phyloP scores from a whole-genome alignment of 2,329 filamentous ascomycete genomes.

The Monascus ruber region DNA sequence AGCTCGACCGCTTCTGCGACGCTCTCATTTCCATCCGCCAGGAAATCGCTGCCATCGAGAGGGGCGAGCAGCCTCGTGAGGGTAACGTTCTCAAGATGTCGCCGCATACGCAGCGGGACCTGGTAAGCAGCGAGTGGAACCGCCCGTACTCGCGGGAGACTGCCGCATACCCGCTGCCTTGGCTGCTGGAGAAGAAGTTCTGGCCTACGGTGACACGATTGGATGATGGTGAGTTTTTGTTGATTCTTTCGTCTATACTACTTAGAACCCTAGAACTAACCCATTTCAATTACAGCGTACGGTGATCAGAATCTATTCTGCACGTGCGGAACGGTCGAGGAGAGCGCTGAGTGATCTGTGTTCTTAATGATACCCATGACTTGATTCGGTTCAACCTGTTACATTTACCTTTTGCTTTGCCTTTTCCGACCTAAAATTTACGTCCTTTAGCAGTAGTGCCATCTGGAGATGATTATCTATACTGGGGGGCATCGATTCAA shows the following conservation, averaged over 20 bases:
- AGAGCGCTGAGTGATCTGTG: slow-evolving; percentile 23
- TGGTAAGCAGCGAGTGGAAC: slow-evolving; percentile 67
- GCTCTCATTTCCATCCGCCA: slow-evolving; percentile 74
- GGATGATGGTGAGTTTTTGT: slow-evolving; percentile 47
- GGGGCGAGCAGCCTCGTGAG: slow-evolving; percentile 61
- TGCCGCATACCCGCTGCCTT: slow-evolving; percentile 77
- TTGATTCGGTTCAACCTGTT: no score
- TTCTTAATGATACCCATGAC: no score
- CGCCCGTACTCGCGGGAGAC: slow-evolving; percentile 69
- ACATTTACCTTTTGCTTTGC: no score
- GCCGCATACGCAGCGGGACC: slow-evolving; percentile 73
- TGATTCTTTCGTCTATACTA: no score
- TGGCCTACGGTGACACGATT: slow-evolving; percentile 82
- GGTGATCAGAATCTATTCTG: slow-evolving; percentile 91
- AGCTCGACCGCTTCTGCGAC: slow-evolving; percentile 87
- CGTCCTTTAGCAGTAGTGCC: no score
- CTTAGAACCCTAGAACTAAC: no score
- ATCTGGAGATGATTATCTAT: no score
- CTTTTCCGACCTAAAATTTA: no score
- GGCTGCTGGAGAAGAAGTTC: slow-evolving; percentile 90
- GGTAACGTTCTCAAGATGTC: slow-evolving; percentile 81
- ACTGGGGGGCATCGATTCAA: no score
- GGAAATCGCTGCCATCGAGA: slow-evolving; percentile 76
- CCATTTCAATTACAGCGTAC: slow-evolving; percentile 42
- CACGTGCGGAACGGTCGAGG: slow-evolving; percentile 76